phyloP scores from a whole-genome alignment of 306 rosid genomes.

The Acacia confusa region DNA sequence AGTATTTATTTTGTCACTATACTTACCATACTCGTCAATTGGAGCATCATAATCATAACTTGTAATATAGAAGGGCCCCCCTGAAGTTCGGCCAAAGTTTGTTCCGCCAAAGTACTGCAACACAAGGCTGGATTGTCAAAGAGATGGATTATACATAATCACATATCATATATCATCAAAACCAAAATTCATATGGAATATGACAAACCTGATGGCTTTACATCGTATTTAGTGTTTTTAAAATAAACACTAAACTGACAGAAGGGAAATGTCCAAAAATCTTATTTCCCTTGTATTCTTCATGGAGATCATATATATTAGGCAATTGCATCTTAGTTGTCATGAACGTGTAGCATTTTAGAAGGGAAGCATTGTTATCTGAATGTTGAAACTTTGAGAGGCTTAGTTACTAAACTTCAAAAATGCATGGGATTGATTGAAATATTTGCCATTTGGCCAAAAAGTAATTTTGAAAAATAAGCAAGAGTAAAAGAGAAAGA shows the following conservation, averaged over 20 bases:
- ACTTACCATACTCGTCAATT: constrained; percentile 90
- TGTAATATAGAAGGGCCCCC: constrained; percentile 92
- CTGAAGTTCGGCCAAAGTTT: constrained; percentile 94
- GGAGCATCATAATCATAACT: constrained; percentile 99
- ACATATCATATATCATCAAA: neutral
- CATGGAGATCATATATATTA: neutral
- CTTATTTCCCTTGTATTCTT: neutral
- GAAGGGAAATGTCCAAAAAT: constrained; percentile 15
- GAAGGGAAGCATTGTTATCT: neutral
- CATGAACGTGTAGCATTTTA: neutral
- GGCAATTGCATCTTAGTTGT: neutral
- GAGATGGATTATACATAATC: constrained; percentile 26
- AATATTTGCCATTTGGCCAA: neutral
- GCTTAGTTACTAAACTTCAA: neutral
- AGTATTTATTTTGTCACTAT: constrained; percentile 17
- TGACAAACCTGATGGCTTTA: constrained; percentile 15
- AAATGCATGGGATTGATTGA: neutral
- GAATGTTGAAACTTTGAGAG: neutral
- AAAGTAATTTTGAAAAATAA: neutral
- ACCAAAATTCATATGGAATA: constrained; percentile 20
- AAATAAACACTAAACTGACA: constrained; percentile 5
- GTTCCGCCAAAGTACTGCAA: constrained; percentile 97
- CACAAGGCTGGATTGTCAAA: constrained; percentile 39
- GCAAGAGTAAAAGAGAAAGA: neutral
- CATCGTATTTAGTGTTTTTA: neutral